Evolutionary conservation across 306 rosid species (phyloP), one percentile per base, ranked within the genome.

Genomic region (Vachellia collinsii): DNA sequence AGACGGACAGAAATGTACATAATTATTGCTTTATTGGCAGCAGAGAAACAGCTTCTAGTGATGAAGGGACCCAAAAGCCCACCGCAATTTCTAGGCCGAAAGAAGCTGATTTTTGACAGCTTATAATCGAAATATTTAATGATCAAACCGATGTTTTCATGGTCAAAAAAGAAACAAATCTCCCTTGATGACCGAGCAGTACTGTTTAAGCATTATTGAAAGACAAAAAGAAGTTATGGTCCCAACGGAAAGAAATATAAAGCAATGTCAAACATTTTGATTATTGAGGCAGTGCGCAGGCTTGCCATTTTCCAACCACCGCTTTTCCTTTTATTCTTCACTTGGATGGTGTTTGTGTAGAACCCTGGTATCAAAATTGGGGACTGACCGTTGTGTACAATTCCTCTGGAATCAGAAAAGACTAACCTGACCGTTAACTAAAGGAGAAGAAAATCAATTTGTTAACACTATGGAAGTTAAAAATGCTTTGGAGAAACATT

Each of bases 361-460:
- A 42, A 67, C 17, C 68, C 16, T 16, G 61, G 25, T n/a, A 4
- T 67, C 70, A 70, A 74, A 51, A 50, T 74, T 74, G 59, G 72
- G 20, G 54, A 46, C 63, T 79, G 46, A 68, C 78, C 76, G 20
- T 38, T 37, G 13, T 50, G 56, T 78, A 64, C 79, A 62, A 48
- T 71, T 59, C 72, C 46, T 79, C 77, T 84, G 66, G 44, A 77
- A 86, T 34, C 53, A 58, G 23, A 69, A 58, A 81, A 70, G n/a
- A 73, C 8, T 47, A 72, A 46, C 12, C 44, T 79, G 65, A 34
- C 82, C 83, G 80, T 75, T 63, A 71, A n/a, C 61, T 81, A 70
- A 65, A 47, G 75, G 72, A 70, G 47, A 63, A 56, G 62, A 78
- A 76, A 78, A 70, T 75, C 8, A 44, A 78, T 43, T 79, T 44